phyloP scores from a whole-genome alignment of 352 stramenopile species.

The Pythium aristosporum region DNA sequence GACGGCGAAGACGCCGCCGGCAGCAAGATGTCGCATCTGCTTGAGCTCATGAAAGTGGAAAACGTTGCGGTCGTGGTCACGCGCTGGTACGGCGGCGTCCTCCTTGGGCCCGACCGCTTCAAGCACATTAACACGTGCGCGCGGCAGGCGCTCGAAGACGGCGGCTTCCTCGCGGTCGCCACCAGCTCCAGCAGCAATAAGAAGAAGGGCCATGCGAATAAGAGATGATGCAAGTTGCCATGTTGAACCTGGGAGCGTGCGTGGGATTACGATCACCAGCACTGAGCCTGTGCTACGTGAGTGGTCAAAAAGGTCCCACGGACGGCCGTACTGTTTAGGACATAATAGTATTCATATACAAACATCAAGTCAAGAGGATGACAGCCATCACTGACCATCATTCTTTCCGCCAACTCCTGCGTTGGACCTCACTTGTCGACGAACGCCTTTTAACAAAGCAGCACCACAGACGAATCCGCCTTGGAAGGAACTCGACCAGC shows the following conservation, averaged over 20 bases:
- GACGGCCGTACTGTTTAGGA: not conserved
- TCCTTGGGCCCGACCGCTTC: constrained; percentile 84
- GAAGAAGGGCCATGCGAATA: constrained; percentile 54
- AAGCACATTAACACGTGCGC: constrained; percentile 81
- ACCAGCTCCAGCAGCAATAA: constrained; percentile 17
- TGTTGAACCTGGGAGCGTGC: no score
- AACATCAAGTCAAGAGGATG: constrained; percentile 16
- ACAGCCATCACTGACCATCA: constrained; percentile 11
- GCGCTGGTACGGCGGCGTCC: constrained; percentile 82
- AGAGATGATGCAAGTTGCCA: not conserved
- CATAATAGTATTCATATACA: constrained; percentile 2
- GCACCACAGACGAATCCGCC: not conserved
- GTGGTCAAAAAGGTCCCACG: not conserved
- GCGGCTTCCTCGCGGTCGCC: constrained; percentile 44
- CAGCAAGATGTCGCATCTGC: constrained; percentile 77
- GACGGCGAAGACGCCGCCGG: constrained; percentile 82
- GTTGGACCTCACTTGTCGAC: constrained; percentile 18
- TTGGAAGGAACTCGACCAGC: not conserved
- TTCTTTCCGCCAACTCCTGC: not conserved
- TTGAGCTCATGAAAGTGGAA: constrained; percentile 77
- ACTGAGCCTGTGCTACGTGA: no score
- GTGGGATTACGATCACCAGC: no score
- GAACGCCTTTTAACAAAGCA: constrained; percentile 3
- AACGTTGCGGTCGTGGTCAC: constrained; percentile 86
- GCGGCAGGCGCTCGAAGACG: constrained; percentile 72